These are phyloP conservation scores for Globisporangium acanthophoron DNA, from an alignment of 352 stramenopile species.

Conservation along the genomic window DNA sequence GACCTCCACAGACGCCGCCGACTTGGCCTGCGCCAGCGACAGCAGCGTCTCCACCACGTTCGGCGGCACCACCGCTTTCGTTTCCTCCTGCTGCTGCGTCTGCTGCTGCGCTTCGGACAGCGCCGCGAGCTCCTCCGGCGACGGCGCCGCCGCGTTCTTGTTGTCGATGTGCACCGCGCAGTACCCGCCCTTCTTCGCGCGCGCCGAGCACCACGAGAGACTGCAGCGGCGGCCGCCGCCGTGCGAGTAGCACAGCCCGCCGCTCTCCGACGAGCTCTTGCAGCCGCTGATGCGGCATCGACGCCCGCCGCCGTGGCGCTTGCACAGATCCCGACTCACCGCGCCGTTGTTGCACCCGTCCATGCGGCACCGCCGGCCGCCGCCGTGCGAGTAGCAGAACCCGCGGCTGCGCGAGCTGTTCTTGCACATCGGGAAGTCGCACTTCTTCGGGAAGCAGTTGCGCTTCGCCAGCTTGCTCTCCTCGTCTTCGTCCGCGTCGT, in stretches of 20 bases:
- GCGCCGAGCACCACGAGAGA: slow-evolving; percentile 60
- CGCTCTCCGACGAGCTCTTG: slow-evolving; percentile 71
- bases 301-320: slow-evolving; percentile 67
- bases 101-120: neutral
- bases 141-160: slow-evolving; percentile 23
- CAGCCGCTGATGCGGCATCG: slow-evolving; percentile 60
- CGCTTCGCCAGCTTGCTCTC: slow-evolving; percentile 29
- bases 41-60: slow-evolving; percentile 63
- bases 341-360: slow-evolving; percentile 66
- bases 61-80: slow-evolving; percentile 20
- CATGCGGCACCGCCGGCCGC: slow-evolving; percentile 54
- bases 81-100: slow-evolving; percentile 2
- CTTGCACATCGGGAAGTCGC: slow-evolving; percentile 81
- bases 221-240: slow-evolving; percentile 62
- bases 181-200: slow-evolving; percentile 71
- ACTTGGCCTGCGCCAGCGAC: slow-evolving; percentile 43
- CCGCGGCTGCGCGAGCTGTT: slow-evolving; percentile 73
- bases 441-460: slow-evolving; percentile 73
- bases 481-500: slow-evolving; percentile 14
- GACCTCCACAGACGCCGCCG: neutral
- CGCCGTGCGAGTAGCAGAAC: slow-evolving; percentile 78
- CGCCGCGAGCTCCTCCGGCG: neutral
- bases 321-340: slow-evolving; percentile 78
- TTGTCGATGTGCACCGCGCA: slow-evolving; percentile 48
- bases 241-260: slow-evolving; percentile 73